Base-by-base conservation (phyloP, 306 rosid genomes). In the Vachellia collinsii region DNA sequence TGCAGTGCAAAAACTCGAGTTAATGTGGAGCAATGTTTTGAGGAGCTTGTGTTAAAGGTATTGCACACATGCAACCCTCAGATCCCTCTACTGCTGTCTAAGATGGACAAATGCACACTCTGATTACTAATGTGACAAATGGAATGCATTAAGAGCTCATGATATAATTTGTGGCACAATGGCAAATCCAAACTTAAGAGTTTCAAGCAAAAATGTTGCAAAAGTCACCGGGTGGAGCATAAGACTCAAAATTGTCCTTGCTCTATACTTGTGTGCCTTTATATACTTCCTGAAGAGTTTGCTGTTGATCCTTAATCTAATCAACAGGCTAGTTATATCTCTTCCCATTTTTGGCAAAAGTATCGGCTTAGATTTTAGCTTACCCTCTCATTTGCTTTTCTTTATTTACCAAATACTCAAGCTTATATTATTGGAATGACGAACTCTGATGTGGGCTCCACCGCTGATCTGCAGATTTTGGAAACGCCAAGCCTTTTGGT, bases 1-100 rank as follows among this genome's bases (percentile, higher is more conserved):
- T 90, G 97, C 74, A 92, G 97, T 79, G 97, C 97, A 8, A 92
- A 92, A 88, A 88, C 97, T 70, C 79, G 97, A 82, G 88, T 77
- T 42, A 90, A 92, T 83, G 97, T 90, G 20, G 92, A 81, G 76
- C 92, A 85, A 72, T 89, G 97, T 88, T 92, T 90, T 75, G 94
- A 92, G 70, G 94, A 92, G 83, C 94, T 90, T 77, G 97, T 89
- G 25, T 48, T 87, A 70, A 92, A 92, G 97, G 97, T 92, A 87
- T 56, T 36, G 36, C 29, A 50, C 39, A n/a, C 59, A 51, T 62
- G 56, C 42, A 59, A 85, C 80, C 65, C 79, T 72, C 29, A 12
- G 13, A 8, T 20, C 20, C 75, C 17, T 48, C 22, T 25, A 20
- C 74, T 20, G 29, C 14, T 12, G 39, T 50, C 75, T 46, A 16